Evolutionary conservation across 2,329 filamentous ascomycete species (phyloP).

Genomic region (Thielaviopsis populi): DNA sequence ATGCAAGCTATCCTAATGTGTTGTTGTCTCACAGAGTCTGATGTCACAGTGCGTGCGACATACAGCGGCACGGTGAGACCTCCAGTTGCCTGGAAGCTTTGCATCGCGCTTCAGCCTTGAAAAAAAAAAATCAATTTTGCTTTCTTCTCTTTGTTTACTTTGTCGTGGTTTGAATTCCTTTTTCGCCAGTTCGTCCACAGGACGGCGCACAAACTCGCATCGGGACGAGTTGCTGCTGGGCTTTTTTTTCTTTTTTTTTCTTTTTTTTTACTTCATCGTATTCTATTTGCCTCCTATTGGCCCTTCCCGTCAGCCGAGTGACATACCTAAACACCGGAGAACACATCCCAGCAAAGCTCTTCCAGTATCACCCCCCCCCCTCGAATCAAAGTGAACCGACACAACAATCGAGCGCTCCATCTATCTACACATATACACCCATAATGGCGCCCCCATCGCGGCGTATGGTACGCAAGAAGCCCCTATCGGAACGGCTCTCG

Average conservation of each 20-base stretch:
- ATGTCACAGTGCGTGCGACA: background rate
- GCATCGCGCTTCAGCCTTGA: constrained; percentile 7
- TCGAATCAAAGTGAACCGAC: no score
- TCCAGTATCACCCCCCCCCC: no score
- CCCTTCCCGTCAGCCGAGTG: no score
- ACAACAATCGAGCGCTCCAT: background rate
- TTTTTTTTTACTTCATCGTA: background rate
- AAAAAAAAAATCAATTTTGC: background rate
- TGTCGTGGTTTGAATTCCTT: background rate
- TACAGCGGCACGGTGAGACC: background rate
- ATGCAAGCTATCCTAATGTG: no score
- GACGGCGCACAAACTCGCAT: background rate
- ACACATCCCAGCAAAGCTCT: background rate
- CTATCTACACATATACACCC: background rate
- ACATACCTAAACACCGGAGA: background rate
- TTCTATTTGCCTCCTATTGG: constrained; percentile 1
- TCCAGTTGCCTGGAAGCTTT: background rate
- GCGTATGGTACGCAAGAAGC: constrained; percentile 64
- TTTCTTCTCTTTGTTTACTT: background rate
- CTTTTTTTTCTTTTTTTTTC: background rate
- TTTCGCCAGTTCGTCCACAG: background rate
- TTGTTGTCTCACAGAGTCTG: no score
- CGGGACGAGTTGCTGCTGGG: no score
- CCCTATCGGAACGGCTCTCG: constrained; percentile 66
- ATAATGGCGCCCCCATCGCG: constrained; percentile 29